These are phyloP conservation scores for Whalleya microplaca DNA, from an alignment of 2,329 filamentous ascomycete species.

Conservation along the genomic window DNA sequence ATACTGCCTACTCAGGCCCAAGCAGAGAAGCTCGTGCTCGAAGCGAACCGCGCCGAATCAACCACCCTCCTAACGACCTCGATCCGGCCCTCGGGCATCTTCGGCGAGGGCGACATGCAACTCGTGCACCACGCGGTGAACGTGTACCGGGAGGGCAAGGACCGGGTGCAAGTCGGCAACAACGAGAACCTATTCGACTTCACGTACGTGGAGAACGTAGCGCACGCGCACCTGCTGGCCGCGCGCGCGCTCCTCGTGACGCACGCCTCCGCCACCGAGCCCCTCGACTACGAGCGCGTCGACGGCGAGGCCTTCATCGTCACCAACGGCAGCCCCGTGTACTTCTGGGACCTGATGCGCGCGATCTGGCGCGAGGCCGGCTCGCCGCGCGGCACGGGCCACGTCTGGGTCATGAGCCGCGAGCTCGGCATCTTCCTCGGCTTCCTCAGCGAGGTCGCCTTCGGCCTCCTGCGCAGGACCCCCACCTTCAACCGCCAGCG, in stretches of 20 bases:
- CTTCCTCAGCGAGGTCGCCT: conserved; percentile 56
- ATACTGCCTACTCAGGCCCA: conserved; percentile 54
- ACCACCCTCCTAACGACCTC: conserved; percentile 73
- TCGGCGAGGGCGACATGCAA: conserved; percentile 86
- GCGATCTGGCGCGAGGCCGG: conserved; percentile 73
- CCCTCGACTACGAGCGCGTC: conserved; percentile 73
- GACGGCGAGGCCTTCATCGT: conserved; percentile 90
- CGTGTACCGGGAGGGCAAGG: conserved; percentile 69
- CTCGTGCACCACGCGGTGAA: conserved; percentile 74
- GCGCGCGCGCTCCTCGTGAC: conserved; percentile 71
- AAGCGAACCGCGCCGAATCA: conserved; percentile 67
- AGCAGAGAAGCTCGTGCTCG: conserved; percentile 80
- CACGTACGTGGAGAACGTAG: conserved; percentile 66
- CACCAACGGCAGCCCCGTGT: conserved; percentile 85
- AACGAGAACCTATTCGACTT: conserved; percentile 68
- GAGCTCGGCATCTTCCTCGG: conserved; percentile 57
- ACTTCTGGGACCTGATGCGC: conserved; percentile 88
- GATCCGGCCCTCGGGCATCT: conserved; percentile 85
- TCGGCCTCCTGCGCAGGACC: conserved; percentile 52
- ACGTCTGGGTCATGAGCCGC: conserved; percentile 59
- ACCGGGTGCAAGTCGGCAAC: conserved; percentile 78
- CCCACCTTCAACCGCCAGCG: conserved; percentile 63
- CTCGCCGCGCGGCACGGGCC: conserved; percentile 52
- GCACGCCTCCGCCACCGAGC: conserved; percentile 56
- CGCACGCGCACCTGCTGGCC: conserved; percentile 82